Conservation (phyloP, 2,329 filamentous ascomycete species). For the Penicillium verrucosum region DNA sequence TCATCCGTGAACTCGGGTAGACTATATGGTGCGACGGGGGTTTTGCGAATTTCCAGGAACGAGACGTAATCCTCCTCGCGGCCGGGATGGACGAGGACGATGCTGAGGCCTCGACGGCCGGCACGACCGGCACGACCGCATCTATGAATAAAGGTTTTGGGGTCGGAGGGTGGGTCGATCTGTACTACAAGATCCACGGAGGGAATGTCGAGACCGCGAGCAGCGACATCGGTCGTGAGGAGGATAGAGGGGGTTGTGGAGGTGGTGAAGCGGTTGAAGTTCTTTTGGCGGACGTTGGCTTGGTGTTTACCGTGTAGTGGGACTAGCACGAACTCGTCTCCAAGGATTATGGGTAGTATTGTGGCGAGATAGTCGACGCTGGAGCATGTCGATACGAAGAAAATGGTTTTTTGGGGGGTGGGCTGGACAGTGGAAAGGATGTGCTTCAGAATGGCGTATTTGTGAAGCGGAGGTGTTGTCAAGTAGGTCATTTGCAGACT, state of each 20-base stretch:
- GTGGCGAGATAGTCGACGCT: slow-evolving; percentile 92
- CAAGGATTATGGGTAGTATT: slow-evolving; percentile 70
- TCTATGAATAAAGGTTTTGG: slow-evolving; percentile 73
- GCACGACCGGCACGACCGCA: slow-evolving; percentile 63
- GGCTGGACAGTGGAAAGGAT: slow-evolving; percentile 69
- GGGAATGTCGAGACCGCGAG: slow-evolving; percentile 86
- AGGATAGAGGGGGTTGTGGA: slow-evolving; percentile 74
- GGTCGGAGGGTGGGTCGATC: slow-evolving; percentile 79
- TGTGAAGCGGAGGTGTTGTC: slow-evolving; percentile 70
- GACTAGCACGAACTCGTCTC: slow-evolving; percentile 64
- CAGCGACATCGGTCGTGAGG: slow-evolving; percentile 88
- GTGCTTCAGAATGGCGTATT: slow-evolving; percentile 69
- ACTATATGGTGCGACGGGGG: slow-evolving; percentile 66
- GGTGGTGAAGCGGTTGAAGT: slow-evolving; percentile 76
- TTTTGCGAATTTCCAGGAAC: slow-evolving; percentile 83
- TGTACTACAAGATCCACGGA: slow-evolving; percentile 89
- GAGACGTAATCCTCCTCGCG: slow-evolving; percentile 85
- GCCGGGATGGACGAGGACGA: slow-evolving; percentile 81
- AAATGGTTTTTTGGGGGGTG: slow-evolving; percentile 76
- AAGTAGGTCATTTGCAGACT: slow-evolving; percentile 88
- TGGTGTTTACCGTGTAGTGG: slow-evolving; percentile 91
- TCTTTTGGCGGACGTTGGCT: slow-evolving; percentile 80
- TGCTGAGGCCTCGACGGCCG: slow-evolving; percentile 70
- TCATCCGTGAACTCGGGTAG: slow-evolving; percentile 56
- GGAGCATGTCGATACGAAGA: slow-evolving; percentile 91